A percentile compares a stretch with the other conserved stretches of the same genome.
phyloP scores from a whole-genome alignment of 345 rosid genomes.

The Lenwebbia sp. region DNA sequence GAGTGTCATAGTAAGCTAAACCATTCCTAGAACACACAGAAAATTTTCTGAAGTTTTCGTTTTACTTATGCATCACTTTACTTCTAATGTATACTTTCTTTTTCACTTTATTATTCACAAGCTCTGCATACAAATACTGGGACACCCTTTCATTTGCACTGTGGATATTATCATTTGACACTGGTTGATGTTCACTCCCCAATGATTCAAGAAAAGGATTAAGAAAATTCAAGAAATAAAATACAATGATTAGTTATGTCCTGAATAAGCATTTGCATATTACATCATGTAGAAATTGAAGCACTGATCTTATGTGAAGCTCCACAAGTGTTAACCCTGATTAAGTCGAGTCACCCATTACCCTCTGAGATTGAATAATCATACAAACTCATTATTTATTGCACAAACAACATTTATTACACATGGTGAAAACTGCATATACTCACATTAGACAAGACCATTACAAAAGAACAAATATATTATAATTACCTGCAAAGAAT shows the following conservation, averaged over 20 bases:
- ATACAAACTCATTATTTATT: not conserved
- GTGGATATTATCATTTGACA: not conserved
- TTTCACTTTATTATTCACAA: not conserved
- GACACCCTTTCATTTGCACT: not conserved
- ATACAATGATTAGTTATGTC: not conserved
- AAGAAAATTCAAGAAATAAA: not conserved
- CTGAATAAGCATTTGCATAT: not conserved
- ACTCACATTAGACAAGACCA: not conserved
- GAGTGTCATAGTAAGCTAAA: not conserved
- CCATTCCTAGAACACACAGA: not conserved
- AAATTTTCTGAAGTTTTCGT: not conserved
- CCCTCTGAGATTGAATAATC: not conserved
- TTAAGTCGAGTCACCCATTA: not conserved
- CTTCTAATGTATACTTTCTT: not conserved
- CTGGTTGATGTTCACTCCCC: not conserved
- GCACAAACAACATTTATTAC: not conserved
- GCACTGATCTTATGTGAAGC: not conserved
- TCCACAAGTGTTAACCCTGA: not conserved
- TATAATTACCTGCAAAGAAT: conserved; percentile 59
- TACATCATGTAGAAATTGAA: not conserved
- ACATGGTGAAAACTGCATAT: not conserved
- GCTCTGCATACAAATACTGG: not conserved
- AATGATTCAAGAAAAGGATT: not conserved
- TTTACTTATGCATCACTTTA: not conserved
- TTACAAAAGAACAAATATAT: not conserved